Percentiles rank a stretch among this genome's conserved stretches.
Evolutionary conservation across 1,284 basidiomycete species (phyloP).

Genomic region (Amylostereum areolatum): DNA sequence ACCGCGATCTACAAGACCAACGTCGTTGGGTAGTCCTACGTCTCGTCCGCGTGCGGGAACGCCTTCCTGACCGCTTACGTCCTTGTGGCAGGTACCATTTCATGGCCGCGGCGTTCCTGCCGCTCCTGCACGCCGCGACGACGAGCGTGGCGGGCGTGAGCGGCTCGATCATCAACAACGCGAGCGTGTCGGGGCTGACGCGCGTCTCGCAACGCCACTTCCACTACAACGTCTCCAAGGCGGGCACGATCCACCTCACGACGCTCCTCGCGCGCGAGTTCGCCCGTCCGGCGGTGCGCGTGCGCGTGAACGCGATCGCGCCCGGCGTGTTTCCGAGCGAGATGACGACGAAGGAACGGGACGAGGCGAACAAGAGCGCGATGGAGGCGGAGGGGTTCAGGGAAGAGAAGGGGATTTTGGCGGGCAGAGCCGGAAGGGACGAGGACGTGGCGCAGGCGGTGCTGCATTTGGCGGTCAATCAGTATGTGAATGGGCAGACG

Average conservation of each 20-base stretch:
- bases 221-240: constrained; percentile 32
- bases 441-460: constrained; percentile 32
- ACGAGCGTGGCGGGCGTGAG: constrained; percentile 18
- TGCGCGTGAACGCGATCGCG: constrained; percentile 32
- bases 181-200: constrained; percentile 32
- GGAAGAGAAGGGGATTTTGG: constrained; percentile 30
- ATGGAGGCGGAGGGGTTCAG: constrained; percentile 24
- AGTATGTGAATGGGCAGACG: constrained; percentile 29
- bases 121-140: constrained; percentile 30
- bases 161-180: constrained; percentile 29
- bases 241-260: constrained; percentile 31
- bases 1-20: constrained; percentile 30
- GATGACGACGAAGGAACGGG: constrained; percentile 29
- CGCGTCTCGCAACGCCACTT: constrained; percentile 31
- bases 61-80: too few relatives aligned
- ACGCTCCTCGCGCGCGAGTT: constrained; percentile 32
- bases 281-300: constrained; percentile 24
- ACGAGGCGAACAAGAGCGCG: constrained; percentile 29
- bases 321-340: constrained; percentile 32
- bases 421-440: constrained; percentile 29
- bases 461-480: constrained; percentile 26
- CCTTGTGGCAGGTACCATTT: constrained; percentile 23
- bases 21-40: constrained; percentile 23
- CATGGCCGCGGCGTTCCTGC: constrained; percentile 31
- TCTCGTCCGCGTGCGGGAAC: too few relatives aligned